Evolutionary conservation across 1,284 basidiomycete species (phyloP), one percentile per base, ranked within the genome.

Genomic region (Moniliella sp.): DNA sequence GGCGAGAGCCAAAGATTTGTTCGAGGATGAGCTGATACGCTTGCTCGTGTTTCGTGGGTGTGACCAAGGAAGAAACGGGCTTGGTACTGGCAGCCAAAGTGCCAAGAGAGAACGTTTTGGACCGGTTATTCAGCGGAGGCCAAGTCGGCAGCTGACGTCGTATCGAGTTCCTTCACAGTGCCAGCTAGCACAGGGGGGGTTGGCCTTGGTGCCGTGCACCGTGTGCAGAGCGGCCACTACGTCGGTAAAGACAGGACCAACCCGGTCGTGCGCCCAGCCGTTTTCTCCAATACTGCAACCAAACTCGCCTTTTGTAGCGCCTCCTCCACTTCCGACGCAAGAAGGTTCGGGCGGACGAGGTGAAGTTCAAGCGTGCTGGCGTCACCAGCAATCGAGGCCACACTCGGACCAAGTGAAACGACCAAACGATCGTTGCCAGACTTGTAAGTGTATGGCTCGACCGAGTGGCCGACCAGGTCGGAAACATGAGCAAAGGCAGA

Each of bases 11-110:
- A 52, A 94, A 93, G 21, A 88, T 64, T 44, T 80, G 76, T 15
- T 71, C 63, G 32, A 97, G 74, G 33, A 94, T 77, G 56, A 77
- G 76, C 43, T 77, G 82, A 67, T 97, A 97, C 4, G 83, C 76
- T 8, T 72, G 66, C 64, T 97, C 88, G 60, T 93, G 81, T 55
- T 75, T 75, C 17, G 84, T 83, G 23, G 81, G 30, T 35, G 33
- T 33, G 25, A 57, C 39, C 2, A 55, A 34, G 19, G 61, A 37
- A 8, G 63, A 58, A n/a, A 48, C 34, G 25, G n/a, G n/a, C n/a
- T n/a, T n/a, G n/a, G n/a, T n/a, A n/a, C n/a, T n/a, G n/a, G n/a
- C n/a, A n/a, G n/a, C n/a, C n/a, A n/a, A n/a, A n/a, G n/a, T n/a
- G n/a, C n/a, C n/a, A n/a, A n/a, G n/a, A n/a, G n/a, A n/a, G n/a